Evolutionary conservation across 192 early-diverging fungal species (phyloP).

Genomic region (Gaertneriomyces sp.): DNA sequence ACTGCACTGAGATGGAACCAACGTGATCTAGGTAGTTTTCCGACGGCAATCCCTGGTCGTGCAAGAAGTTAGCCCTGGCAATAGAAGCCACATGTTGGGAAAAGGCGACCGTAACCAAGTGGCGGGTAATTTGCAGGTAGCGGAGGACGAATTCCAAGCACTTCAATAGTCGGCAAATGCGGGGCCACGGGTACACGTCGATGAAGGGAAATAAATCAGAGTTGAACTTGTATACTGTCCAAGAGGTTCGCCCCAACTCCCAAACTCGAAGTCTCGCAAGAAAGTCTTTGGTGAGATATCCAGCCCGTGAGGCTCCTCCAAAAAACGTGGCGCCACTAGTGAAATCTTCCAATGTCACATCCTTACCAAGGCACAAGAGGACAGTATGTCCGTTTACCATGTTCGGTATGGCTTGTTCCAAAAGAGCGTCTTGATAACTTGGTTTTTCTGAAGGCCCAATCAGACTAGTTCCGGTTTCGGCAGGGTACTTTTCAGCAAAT

Average conservation of each 20-base stretch:
- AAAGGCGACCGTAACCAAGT: conserved; percentile 7
- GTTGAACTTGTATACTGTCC: neutral
- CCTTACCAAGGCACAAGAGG: conserved; percentile 10
- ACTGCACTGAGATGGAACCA: neutral
- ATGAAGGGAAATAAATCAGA: conserved; percentile 5
- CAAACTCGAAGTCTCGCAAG: conserved; percentile 1
- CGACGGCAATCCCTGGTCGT: neutral
- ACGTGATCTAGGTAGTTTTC: conserved; percentile 5
- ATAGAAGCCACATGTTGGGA: neutral
- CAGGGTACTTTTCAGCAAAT: neutral
- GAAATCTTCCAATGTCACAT: conserved; percentile 14
- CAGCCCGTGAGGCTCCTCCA: neutral
- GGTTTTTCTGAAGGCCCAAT: neutral
- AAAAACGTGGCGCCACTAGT: conserved; percentile 1
- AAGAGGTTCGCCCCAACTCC: neutral
- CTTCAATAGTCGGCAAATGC: neutral
- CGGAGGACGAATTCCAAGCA: neutral
- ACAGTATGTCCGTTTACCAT: conserved; percentile 6
- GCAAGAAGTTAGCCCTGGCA: conserved; percentile 16
- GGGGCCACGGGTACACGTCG: conserved; percentile 8
- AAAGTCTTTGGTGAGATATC: conserved; percentile 12
- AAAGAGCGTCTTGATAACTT: neutral
- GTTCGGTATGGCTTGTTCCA: conserved; percentile 6
- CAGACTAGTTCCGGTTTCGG: neutral
- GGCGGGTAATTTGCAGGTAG: conserved; percentile 1